These are phyloP conservation scores for Tephrocybe sp. DNA, from an alignment of 768 basidiomycete species.

Conservation along the genomic window DNA sequence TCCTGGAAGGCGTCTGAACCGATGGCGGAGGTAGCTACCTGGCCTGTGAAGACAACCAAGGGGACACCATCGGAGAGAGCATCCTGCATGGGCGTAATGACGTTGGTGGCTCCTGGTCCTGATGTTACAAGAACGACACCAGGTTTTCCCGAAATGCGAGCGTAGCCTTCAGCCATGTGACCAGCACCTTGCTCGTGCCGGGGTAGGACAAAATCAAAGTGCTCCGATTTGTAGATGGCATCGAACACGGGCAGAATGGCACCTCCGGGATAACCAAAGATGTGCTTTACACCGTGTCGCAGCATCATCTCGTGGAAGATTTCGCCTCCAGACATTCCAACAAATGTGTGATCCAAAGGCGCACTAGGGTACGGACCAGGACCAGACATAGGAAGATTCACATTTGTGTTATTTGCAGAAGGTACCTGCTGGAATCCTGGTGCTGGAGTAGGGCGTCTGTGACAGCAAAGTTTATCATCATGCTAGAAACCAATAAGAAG, in stretches of 20 bases:
- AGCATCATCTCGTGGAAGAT: conserved; percentile 99
- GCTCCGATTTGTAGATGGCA: conserved; percentile 93
- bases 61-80: conserved; percentile 94
- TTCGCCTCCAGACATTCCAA: conserved; percentile 93
- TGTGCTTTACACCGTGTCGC: conserved; percentile 91
- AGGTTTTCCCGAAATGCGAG: conserved; percentile 94
- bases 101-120: conserved; percentile 97
- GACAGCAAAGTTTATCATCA: background rate
- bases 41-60: conserved; percentile 93
- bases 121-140: conserved; percentile 98
- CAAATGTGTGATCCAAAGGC: conserved; percentile 78
- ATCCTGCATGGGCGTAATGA: conserved; percentile 97
- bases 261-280: conserved; percentile 98
- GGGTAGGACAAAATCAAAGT: conserved; percentile 95
- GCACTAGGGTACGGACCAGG: conserved; percentile 44
- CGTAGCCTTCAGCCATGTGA: conserved; percentile 99
- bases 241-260: conserved; percentile 99
- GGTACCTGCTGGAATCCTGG: conserved; percentile 50
- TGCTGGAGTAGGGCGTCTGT: conserved; percentile 64
- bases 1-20: conserved; percentile 99
- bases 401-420: conserved; percentile 31
- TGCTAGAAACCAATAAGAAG: conserved; percentile 9
- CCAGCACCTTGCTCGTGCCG: conserved; percentile 98
- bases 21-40: conserved; percentile 98
- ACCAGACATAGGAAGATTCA: conserved; percentile 32